phyloP scores from a whole-genome alignment of 108 stramenopile species.

The Fragilaria crotonensis region DNA sequence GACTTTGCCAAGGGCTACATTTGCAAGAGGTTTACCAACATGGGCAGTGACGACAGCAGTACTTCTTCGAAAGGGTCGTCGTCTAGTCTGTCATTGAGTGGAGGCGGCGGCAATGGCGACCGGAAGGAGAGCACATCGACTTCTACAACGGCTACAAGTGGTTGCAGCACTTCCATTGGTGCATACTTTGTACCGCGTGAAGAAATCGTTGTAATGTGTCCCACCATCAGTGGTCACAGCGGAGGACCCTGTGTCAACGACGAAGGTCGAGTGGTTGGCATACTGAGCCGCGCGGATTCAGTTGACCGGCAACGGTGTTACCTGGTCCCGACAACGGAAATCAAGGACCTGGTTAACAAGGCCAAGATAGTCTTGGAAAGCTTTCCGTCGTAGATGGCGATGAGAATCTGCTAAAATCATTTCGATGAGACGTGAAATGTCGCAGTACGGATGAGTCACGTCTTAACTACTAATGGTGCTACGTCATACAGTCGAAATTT shows the following conservation, averaged over 20 bases:
- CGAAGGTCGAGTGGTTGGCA: slow-evolving; percentile 72
- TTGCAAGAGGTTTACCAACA: slow-evolving; percentile 25
- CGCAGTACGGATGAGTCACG: no score
- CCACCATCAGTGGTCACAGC: slow-evolving; percentile 64
- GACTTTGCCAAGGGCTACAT: slow-evolving; percentile 73
- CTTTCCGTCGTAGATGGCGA: no score
- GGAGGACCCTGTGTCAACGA: slow-evolving; percentile 79
- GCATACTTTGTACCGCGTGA: slow-evolving; percentile 43
- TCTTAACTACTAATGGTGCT: no score
- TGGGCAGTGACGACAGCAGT: slow-evolving; percentile 20
- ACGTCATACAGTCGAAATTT: no score
- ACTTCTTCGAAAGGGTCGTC: slow-evolving; percentile 13
- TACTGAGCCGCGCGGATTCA: slow-evolving; percentile 64
- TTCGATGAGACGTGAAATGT: no score
- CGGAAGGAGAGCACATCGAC: no score
- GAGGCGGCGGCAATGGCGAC: background rate
- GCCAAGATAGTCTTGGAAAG: slow-evolving; percentile 32
- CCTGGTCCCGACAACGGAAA: slow-evolving; percentile 55
- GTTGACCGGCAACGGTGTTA: slow-evolving; percentile 68
- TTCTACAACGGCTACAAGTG: slow-evolving; percentile 19
- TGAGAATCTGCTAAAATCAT: no score
- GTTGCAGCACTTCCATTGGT: slow-evolving; percentile 14
- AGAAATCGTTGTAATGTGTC: slow-evolving; percentile 70
- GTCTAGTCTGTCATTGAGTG: no score
- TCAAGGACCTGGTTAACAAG: slow-evolving; percentile 43